Conservation (phyloP, 768 basidiomycete genomes). For the Leccinum incarnatum region DNA sequence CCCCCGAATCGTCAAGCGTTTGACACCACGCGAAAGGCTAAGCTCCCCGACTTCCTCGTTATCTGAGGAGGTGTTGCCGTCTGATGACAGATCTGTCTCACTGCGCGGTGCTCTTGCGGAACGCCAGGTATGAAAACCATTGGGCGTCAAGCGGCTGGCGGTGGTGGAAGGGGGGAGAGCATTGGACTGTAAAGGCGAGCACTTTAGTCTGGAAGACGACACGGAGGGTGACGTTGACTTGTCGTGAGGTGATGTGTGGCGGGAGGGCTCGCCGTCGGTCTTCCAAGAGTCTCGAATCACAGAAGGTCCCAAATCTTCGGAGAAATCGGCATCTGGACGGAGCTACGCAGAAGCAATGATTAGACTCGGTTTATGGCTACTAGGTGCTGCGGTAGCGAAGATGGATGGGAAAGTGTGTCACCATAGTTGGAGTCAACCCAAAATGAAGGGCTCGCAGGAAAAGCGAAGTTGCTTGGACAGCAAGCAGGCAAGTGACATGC, state of each 20-base stretch:
- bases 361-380: conserved; percentile 4
- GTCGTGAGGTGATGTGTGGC: conserved; percentile 16
- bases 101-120: conserved; percentile 25
- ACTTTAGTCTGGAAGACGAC: conserved; percentile 14
- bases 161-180: conserved; percentile 6
- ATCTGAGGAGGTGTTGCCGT: conserved; percentile 31
- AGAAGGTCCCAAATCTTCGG: conserved; percentile 59
- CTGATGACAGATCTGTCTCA: conserved; percentile 29
- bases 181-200: conserved; percentile 10
- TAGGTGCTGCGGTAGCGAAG: background rate
- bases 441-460: background rate
- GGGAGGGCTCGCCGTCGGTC: conserved; percentile 21
- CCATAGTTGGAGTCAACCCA: background rate
- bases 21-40: conserved; percentile 38
- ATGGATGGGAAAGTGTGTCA: background rate
- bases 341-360: conserved; percentile 40
- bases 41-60: conserved; percentile 39
- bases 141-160: conserved; percentile 4
- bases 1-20: conserved; percentile 36
- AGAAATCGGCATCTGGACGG: conserved; percentile 59
- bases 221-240: conserved; percentile 22
- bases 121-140: conserved; percentile 9
- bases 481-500: background rate
- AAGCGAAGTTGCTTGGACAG: background rate
- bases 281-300: conserved; percentile 67